Percentiles rank a stretch among this genome's conserved stretches.
Conservation (phyloP, 768 basidiomycete genomes). For the Cyclocybe aegerita region DNA sequence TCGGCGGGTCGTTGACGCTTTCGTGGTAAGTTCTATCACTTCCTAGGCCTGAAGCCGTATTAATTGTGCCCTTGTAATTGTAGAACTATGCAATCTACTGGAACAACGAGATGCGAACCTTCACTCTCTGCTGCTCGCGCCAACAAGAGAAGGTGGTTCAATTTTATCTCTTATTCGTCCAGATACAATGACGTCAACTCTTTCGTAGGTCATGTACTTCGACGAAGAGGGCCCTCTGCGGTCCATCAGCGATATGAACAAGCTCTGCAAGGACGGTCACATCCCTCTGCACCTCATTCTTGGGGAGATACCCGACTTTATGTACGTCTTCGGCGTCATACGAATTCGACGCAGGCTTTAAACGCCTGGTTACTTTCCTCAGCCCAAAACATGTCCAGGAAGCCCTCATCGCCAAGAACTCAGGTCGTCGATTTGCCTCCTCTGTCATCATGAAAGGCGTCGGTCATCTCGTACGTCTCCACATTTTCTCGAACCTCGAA, state of each 20-base stretch:
- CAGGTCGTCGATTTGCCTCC: constrained; percentile 35
- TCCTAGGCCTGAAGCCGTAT: not conserved
- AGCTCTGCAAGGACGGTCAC: constrained; percentile 24
- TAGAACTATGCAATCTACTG: constrained; percentile 48
- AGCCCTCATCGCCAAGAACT: constrained; percentile 30
- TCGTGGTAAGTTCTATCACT: constrained; percentile 41
- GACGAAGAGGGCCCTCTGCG: constrained; percentile 54
- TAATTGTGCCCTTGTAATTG: not conserved
- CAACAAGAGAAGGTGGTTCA: constrained; percentile 57
- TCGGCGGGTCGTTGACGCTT: constrained; percentile 46
- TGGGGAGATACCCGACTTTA: constrained; percentile 49
- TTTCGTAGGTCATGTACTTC: constrained; percentile 57
- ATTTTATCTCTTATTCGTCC: constrained; percentile 14
- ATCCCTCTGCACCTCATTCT: constrained; percentile 56
- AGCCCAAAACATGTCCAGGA: constrained; percentile 37
- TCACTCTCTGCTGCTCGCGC: constrained; percentile 56
- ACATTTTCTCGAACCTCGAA: not conserved
- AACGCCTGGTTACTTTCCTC: not conserved
- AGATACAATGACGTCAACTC: not conserved
- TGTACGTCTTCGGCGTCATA: constrained; percentile 36
- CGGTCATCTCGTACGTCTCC: constrained; percentile 30
- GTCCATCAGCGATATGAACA: constrained; percentile 48
- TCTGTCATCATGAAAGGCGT: constrained; percentile 23
- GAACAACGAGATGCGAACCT: constrained; percentile 29
- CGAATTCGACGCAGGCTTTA: not conserved